Percentiles rank a stretch among this genome's conserved stretches.
Evolutionary conservation across 2,329 filamentous ascomycete genomes (phyloP).

Genomic region (Diplodia sapinea): DNA sequence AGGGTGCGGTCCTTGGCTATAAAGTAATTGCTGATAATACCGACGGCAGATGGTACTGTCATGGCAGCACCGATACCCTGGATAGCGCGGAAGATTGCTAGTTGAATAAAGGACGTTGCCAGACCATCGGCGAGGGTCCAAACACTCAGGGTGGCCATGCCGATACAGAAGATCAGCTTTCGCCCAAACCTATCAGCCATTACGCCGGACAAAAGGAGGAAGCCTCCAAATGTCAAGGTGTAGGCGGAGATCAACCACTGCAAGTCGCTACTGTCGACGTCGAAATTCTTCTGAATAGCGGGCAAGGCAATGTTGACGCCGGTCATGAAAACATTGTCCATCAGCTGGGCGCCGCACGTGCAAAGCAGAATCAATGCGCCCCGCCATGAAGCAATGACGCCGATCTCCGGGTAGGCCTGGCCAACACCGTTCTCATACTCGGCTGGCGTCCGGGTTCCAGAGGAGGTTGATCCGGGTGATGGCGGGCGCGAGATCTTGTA

Average conservation of each 20-base stretch:
- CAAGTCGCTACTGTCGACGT: slow-evolving; percentile 26
- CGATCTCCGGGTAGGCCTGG: slow-evolving; percentile 41
- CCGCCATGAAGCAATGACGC: slow-evolving; percentile 47
- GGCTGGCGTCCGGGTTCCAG: slow-evolving; percentile 11
- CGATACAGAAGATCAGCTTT: slow-evolving; percentile 49
- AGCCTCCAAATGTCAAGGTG: slow-evolving; percentile 39
- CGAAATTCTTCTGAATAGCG: slow-evolving; percentile 31
- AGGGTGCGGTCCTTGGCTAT: slow-evolving; percentile 47
- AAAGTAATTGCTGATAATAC: slow-evolving; percentile 52
- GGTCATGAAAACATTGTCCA: slow-evolving; percentile 52
- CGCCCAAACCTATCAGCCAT: slow-evolving; percentile 48
- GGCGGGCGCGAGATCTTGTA: slow-evolving; percentile 18
- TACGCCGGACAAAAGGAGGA: slow-evolving; percentile 36
- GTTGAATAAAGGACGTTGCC: slow-evolving; percentile 51
- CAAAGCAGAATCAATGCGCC: slow-evolving; percentile 49
- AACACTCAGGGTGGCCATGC: slow-evolving; percentile 39
- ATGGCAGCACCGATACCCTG: slow-evolving; percentile 56
- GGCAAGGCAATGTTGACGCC: slow-evolving; percentile 32
- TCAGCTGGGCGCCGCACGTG: slow-evolving; percentile 52
- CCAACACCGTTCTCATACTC: slow-evolving; percentile 25
- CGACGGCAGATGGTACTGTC: slow-evolving; percentile 55
- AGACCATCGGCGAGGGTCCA: slow-evolving; percentile 56
- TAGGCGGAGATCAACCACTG: slow-evolving; percentile 34
- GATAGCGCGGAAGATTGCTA: slow-evolving; percentile 53
- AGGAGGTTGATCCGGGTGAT: slow-evolving; percentile 17